phyloP scores from a whole-genome alignment of 73 alveolate genomes.

The Tetrahymena malaccensis region DNA sequence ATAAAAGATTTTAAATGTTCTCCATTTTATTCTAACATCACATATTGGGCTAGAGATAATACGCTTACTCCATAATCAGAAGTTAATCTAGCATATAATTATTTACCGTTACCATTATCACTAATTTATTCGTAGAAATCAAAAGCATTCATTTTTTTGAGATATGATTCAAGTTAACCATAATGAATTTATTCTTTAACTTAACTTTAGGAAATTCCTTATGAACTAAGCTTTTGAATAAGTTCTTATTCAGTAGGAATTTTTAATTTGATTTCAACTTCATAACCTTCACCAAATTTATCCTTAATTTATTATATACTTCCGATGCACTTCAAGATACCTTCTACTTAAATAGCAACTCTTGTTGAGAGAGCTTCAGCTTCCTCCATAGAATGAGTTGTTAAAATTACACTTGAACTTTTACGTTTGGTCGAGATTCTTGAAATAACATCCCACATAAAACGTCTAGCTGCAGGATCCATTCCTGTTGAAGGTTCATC shows the following conservation, averaged over 20 bases:
- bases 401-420: slow-evolving; percentile 55
- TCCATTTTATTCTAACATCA: slow-evolving; percentile 31
- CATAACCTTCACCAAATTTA: slow-evolving; percentile 82
- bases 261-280: slow-evolving; percentile 60
- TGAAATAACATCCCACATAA: slow-evolving; percentile 96
- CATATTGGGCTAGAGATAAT: slow-evolving; percentile 29
- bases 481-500: slow-evolving; percentile 99
- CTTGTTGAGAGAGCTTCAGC: slow-evolving; percentile 24
- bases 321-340: slow-evolving; percentile 80
- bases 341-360: slow-evolving; percentile 82
- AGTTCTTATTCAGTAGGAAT: slow-evolving; percentile 19
- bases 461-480: slow-evolving; percentile 35
- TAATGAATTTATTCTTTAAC: slow-evolving; percentile 10
- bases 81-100: slow-evolving; percentile 28
- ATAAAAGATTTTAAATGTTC: neutral
- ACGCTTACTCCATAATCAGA: slow-evolving; percentile 1
- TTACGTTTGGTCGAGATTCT: slow-evolving; percentile 72
- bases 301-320: slow-evolving; percentile 66
- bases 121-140: neutral
- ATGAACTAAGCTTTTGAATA: neutral
- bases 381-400: slow-evolving; percentile 76
- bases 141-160: neutral
- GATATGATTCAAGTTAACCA: neutral
- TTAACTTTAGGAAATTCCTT: neutral
- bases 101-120: slow-evolving; percentile 22